Base-by-base conservation (phyloP, 1,284 basidiomycete species). In the Ustilago crameri region DNA sequence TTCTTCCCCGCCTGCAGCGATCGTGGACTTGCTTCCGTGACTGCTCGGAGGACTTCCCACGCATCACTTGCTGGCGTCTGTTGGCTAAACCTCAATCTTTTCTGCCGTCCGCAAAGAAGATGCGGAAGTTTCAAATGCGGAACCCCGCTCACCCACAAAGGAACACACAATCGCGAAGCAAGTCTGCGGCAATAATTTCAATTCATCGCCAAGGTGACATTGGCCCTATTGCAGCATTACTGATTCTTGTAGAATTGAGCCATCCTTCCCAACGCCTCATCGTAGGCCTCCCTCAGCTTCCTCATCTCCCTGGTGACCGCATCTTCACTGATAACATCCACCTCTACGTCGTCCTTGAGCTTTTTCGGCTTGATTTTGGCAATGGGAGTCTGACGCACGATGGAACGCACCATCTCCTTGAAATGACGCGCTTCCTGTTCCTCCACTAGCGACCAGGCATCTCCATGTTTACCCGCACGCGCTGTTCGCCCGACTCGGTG, bases 401-500 rank as follows among this genome's bases (percentile, higher is more conserved):
- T 54, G 9, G 59, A 44, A 10, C 59, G 52, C 9, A 71, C 52
- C 68, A 72, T 67, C 40, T 61, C 50, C 24, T 75, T 75, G 46
- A 75, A 75, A 22, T 68, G 60, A 10, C 75, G 52, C 20, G 66
- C 75, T 87, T 97, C 95, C 83, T 96, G 95, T 81, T 93, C 92
- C 85, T 98, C 95, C 4, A 98, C 92, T 66, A 98, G 85, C 3
- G 91, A 92, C 94, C 94, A 98, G 0, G 93, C 93, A 66, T 91
- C 88, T 4, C 95, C 95, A 14, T 85, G 84, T 44, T 91, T 87
- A 1, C 93, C 93, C 2, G 95, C 95, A 61, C 95, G 88, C 3
- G 95, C 95, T 1, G 95, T 98, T 38, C 95, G 87, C 18, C 95
- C 95, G 0, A 94, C 94, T 46, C 95, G 90, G 83, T 98, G 95